Evolutionary conservation across 345 rosid genomes (phyloP), one percentile per base, ranked within the genome.

Genomic region (Psidium friedrichsthalianum): DNA sequence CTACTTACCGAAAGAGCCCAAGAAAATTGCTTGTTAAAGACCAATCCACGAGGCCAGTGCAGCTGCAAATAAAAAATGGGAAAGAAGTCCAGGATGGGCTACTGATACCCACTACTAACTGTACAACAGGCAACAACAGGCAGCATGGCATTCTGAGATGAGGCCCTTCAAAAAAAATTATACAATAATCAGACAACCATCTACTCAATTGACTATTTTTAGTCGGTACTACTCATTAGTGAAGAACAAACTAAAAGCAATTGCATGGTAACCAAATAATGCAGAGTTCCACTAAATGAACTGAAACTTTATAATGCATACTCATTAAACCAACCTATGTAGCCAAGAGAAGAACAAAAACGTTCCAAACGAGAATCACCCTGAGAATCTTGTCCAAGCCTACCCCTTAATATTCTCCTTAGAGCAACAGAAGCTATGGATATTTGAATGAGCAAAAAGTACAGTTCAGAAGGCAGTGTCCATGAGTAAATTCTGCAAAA

Each of bases 11-110:
- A 88, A 89, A 91, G 82, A 93, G 90, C 25, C 94, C 93, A 22
- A 90, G 86, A 85, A 93, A 91, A 58, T 90, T 91, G 89, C 92
- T 91, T 83, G 92, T 93, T 80, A 90, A 86, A 58, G 93, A 93
- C 94, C 94, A 93, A 59, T 90, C 89, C 24, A 93, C 86, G 1
- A 93, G 93, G 24, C 94, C 94, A 69, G 89, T 80, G 83, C 92
- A 61, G 85, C 92, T 91, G 83, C 92, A 90, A 52, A 93, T 85
- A 84, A 93, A 91, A 88, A 90, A 93, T 49, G 94, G 94, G 81
- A 93, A 86, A 85, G 94, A 91, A 84, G 86, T 87, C 94, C 94
- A 93, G 58, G 94, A 93, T 42, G 93, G 93, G 84, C 90, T 89
- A 85, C 93, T 91, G 58, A 93, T 91, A 57, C 94, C 92, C 55